phyloP scores from a whole-genome alignment of 768 basidiomycete genomes.

The Boletus tomentosulus region DNA sequence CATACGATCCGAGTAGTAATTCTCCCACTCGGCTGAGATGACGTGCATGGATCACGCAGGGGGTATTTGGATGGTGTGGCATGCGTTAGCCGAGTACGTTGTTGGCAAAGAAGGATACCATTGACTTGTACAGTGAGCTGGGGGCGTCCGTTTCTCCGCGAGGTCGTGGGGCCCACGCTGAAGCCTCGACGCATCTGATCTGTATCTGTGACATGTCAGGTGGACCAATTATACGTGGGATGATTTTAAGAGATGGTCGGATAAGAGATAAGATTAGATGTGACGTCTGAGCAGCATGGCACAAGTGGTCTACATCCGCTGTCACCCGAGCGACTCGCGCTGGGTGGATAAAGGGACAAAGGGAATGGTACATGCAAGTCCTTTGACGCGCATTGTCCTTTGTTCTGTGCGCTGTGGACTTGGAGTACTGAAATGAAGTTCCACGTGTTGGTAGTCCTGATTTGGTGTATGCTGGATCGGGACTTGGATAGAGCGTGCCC shows the following conservation, averaged over 20 bases:
- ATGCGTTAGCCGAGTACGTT: conserved; percentile 26
- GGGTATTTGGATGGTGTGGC: conserved; percentile 9
- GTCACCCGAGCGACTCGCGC: not conserved
- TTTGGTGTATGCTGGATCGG: conserved; percentile 23
- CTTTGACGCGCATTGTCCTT: not conserved
- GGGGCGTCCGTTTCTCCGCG: conserved; percentile 15
- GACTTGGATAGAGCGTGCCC: conserved; percentile 30
- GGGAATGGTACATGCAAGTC: not conserved
- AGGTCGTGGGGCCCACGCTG: conserved; percentile 29
- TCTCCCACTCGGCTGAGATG: conserved; percentile 16
- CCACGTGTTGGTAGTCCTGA: conserved; percentile 29
- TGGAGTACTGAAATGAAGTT: not conserved
- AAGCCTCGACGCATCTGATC: conserved; percentile 25
- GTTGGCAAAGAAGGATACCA: conserved; percentile 16
- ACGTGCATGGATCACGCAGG: conserved; percentile 15
- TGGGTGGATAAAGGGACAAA: conserved; percentile 7
- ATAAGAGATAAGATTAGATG: conserved; percentile 30
- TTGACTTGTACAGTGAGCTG: conserved; percentile 13
- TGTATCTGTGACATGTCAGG: conserved; percentile 13
- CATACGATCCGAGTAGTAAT: conserved; percentile 13
- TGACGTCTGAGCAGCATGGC: conserved; percentile 5
- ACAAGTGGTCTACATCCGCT: conserved; percentile 3
- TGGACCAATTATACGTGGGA: conserved; percentile 6
- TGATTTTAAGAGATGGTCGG: conserved; percentile 1
- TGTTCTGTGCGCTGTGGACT: not conserved